These are phyloP conservation scores for Jaltomata sinuosa DNA, from an alignment of 257 asterid species.

Conservation along the genomic window DNA sequence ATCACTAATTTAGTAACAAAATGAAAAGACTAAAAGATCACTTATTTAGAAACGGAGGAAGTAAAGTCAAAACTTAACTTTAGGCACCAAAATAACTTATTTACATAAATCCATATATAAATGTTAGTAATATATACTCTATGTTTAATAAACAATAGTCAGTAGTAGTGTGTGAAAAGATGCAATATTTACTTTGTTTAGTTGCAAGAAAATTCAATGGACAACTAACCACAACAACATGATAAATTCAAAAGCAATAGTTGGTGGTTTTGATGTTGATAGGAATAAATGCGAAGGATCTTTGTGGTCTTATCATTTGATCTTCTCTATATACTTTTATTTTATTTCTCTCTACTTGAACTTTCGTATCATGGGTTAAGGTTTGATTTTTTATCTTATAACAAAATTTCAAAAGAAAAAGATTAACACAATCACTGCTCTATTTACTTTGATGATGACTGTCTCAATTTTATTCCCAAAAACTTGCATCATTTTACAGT, in stretches of 20 bases:
- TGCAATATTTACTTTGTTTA: neutral
- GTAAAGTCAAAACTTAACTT: too few relatives aligned
- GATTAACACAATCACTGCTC: too few relatives aligned
- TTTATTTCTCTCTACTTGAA: too few relatives aligned
- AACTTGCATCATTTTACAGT: neutral
- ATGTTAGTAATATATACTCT: neutral
- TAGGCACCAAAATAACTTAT: neutral
- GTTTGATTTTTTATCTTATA: too few relatives aligned
- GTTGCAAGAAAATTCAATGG: neutral
- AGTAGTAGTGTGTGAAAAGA: neutral
- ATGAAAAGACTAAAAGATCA: too few relatives aligned
- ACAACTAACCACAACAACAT: neutral
- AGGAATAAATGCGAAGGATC: neutral
- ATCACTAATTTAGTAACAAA: too few relatives aligned
- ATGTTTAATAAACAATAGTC: neutral
- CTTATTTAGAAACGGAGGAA: too few relatives aligned
- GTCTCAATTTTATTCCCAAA: neutral
- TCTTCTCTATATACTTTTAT: neutral
- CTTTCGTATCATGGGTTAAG: too few relatives aligned
- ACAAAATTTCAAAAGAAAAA: too few relatives aligned
- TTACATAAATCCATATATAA: neutral
- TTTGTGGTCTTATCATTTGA: neutral
- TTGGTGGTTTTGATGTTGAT: neutral
- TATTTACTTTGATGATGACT: too few relatives aligned
- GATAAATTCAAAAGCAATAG: neutral